These are phyloP conservation scores for Cucumis cinereus DNA, from an alignment of 306 rosid genomes.

Conservation along the genomic window DNA sequence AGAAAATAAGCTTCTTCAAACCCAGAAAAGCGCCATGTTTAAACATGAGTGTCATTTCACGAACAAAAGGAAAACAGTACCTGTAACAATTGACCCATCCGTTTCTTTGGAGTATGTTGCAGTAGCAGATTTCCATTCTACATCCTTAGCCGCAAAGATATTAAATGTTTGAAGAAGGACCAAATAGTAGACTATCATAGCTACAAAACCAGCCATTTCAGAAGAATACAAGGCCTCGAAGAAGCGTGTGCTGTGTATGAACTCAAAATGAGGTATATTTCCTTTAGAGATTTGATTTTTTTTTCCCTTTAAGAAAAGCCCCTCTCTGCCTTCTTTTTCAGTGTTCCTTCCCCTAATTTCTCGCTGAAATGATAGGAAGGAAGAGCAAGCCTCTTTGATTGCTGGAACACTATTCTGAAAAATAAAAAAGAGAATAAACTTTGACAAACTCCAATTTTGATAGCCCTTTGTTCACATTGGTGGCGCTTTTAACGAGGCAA, in stretches of 20 bases:
- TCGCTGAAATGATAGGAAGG: constrained; percentile 8
- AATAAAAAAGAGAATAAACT: background rate
- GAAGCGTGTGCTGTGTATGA: background rate
- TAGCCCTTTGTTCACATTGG: constrained; percentile 27
- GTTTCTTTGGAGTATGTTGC: constrained; percentile 72
- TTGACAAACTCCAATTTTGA: constrained; percentile 18
- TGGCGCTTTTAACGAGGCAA: constrained; percentile 43
- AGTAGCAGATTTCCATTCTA: constrained; percentile 72
- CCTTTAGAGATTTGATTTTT: background rate
- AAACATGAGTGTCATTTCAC: background rate
- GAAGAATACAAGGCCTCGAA: constrained; percentile 12
- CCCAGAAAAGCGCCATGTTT: background rate
- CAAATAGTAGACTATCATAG: constrained; percentile 33
- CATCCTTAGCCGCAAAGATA: constrained; percentile 24
- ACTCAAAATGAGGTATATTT: constrained; percentile 18
- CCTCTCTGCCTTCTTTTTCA: constrained; percentile 7
- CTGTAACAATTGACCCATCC: constrained; percentile 65
- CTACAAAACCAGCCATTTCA: constrained; percentile 53
- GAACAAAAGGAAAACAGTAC: constrained; percentile 29
- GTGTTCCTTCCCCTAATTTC: constrained; percentile 22
- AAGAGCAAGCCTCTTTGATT: constrained; percentile 5
- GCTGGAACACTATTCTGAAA: constrained; percentile 7
- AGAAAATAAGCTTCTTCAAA: background rate
- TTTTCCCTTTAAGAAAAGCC: constrained; percentile 11
- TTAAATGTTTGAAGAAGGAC: constrained; percentile 26